Evolutionary conservation across 2,329 filamentous ascomycete genomes (phyloP), one percentile per base, ranked within the genome.

Genomic region (Colletotrichum gigasporum): DNA sequence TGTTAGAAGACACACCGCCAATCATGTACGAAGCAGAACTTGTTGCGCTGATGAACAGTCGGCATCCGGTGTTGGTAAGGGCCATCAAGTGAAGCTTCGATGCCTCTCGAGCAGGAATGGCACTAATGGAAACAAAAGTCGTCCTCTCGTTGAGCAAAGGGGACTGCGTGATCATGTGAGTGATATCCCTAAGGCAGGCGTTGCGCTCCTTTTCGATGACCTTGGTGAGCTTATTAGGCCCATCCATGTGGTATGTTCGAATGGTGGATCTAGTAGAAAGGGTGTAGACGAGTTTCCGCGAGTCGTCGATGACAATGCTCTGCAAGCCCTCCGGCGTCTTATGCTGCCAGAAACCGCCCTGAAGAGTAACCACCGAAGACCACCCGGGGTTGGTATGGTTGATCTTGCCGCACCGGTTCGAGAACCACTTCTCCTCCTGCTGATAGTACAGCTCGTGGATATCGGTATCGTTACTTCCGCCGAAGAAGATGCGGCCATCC

Each of bases 381-480:
- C 92, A 90, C 32, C 91, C 90, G 3, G 87, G 89, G 74, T 87
- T 90, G 50, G 91, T 95, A 75, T 97, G 96, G 74, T 96, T 96
- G 67, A 95, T 89, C 78, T 94, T 97, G 65, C 91, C 90, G 74
- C 93, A 96, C 69, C 91, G 88, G 76, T 90, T 94, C 55, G 92
- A 91, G 74, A 99, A 99, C 96, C 96, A 99, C 71, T 92, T 91
- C 78, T 99, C 96, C 76, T 98, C 94, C 73, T 97, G 94, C 78
- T 98, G 95, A 75, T 99, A 99, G 70, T 91, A 94, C 56, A 99
- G 86, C 78, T 99, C 96, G 75, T 96, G 93, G 48, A 99, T 88
- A 71, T 98, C 94, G 68, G 93, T 93, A 69, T 95, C 92, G 52
- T 84, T 86, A 52, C 85, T 86, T 35, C 94, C 93, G 41, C 91